Conservation (phyloP, 202 grass and related monocot genomes). For the Schoenoplectus tabernaemontani region DNA sequence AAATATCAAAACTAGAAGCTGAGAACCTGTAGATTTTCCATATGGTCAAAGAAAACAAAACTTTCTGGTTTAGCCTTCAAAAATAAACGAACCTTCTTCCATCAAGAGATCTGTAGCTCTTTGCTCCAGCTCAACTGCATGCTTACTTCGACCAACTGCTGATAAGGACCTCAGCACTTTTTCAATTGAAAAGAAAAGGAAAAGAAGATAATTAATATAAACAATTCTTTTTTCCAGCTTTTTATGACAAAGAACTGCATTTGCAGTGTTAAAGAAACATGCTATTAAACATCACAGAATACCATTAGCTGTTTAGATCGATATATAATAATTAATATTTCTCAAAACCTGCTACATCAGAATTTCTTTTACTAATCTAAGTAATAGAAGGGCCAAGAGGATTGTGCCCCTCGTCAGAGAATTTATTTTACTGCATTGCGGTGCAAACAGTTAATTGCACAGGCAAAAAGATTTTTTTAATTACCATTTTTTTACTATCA, state of each 20-base stretch:
- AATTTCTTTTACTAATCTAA: neutral
- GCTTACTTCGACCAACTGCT: conserved; percentile 51
- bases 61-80: neutral
- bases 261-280: neutral
- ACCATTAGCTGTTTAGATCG: neutral
- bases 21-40: neutral
- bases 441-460: neutral
- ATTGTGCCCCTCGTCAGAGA: neutral
- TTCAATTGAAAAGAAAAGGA: conserved; percentile 22
- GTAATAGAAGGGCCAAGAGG: neutral
- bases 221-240: neutral
- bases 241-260: neutral
- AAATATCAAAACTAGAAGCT: neutral
- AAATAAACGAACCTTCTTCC: conserved; percentile 54
- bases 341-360: neutral
- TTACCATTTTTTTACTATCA: too few species aligned
- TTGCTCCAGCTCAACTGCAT: conserved; percentile 73
- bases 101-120: conserved; percentile 65
- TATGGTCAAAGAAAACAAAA: neutral
- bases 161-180: conserved; percentile 56
- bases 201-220: neutral
- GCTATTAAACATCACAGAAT: neutral
- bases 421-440: neutral
- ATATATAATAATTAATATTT: neutral
- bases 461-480: too few species aligned